Base-by-base conservation (phyloP, 2,329 filamentous ascomycete genomes). In the Paraphoma sp. region DNA sequence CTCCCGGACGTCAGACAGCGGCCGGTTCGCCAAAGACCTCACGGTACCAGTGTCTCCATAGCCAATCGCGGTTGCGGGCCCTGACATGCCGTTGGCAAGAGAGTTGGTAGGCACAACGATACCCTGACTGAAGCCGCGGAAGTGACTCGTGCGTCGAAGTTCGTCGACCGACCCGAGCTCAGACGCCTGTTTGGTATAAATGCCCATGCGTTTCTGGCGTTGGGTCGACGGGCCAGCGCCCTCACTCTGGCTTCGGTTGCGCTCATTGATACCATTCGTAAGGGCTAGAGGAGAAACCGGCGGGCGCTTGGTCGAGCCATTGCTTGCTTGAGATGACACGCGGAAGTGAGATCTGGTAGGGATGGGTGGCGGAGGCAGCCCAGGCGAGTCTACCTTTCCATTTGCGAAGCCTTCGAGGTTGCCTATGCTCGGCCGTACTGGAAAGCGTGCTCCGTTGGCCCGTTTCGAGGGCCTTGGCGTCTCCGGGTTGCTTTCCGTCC, bases 291-390 rank as follows among this genome's bases (percentile, higher is more conserved):
- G 91, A 76, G 91, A 87, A n/a, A 92, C 84, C 1, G 88, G 87
- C 1, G 92, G 91, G 54, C 89, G 83, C 53, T 91, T 86, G 45
- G 87, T 80, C 6, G 85, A 79, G 2, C 84, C 65, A 80, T 64
- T 90, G 52, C 63, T 70, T 60, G 91, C 87, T 64, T 90, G 87
- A 2, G 89, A 92, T 3, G 89, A 79, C 1, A 88, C 88, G 30
- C 93, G 87, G 64, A 91, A 92, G 73, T 97, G 93, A 3, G 92
- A 95, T 57, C 90, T 86, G 4, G 86, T 86, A 0, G 92, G 92
- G 57, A 96, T 91, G 0, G 91, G 90, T 2, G 93, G 92, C 29
- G 90, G 84, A 36, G 69, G 77, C 8, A 62, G 36, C 3, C 62
- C 61, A 6, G 67, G 67, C 12, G 67, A 69, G 10, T 68, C 67